Evolutionary conservation across 1,284 basidiomycete species (phyloP).

Genomic region (Sphagnurus paluster): DNA sequence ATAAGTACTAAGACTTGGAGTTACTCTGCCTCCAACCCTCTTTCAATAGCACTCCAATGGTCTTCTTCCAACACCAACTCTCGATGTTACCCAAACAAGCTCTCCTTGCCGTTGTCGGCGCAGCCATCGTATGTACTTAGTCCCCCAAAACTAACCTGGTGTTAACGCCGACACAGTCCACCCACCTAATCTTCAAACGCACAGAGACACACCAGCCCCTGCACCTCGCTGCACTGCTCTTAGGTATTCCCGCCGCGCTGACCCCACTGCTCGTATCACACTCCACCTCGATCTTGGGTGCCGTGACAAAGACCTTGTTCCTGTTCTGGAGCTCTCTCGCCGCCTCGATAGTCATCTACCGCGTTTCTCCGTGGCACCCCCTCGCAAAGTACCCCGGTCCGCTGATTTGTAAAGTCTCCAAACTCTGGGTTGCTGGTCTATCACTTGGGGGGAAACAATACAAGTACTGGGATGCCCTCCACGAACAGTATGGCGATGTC

Average conservation of each 20-base stretch:
- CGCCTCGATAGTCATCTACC: conserved; percentile 38
- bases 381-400: conserved; percentile 47
- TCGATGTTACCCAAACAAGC: conserved; percentile 13
- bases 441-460: conserved; percentile 38
- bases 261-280: conserved; percentile 21
- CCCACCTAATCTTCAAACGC: conserved; percentile 32
- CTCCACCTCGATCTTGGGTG: conserved; percentile 14
- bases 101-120: conserved; percentile 13
- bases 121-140: conserved; percentile 14
- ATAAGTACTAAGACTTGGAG: background rate
- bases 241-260: conserved; percentile 26
- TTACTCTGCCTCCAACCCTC: background rate
- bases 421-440: conserved; percentile 34
- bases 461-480: conserved; percentile 31
- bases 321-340: conserved; percentile 28
- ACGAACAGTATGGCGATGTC: conserved; percentile 42
- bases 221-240: conserved; percentile 23
- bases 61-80: conserved; percentile 9
- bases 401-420: conserved; percentile 34
- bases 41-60: too few species aligned
- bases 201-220: conserved; percentile 29
- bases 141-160: background rate
- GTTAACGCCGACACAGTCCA: conserved; percentile 19
- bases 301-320: conserved; percentile 19
- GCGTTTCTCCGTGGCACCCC: conserved; percentile 49